phyloP scores from a whole-genome alignment of 2,329 filamentous ascomycete species.

The Phialophora macrospora region DNA sequence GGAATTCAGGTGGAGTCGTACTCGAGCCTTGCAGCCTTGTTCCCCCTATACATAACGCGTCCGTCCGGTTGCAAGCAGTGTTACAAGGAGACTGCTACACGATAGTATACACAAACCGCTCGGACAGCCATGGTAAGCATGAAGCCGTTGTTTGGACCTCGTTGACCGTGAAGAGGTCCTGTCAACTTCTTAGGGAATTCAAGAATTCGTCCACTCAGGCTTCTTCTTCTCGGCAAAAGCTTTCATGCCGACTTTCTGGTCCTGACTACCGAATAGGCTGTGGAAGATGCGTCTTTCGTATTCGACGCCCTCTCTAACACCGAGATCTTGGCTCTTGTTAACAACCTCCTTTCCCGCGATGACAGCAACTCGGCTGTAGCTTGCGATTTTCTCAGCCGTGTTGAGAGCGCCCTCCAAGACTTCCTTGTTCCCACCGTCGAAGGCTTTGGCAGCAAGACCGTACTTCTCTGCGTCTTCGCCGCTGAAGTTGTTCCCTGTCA shows the following conservation, averaged over 20 bases:
- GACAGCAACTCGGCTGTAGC: conserved; percentile 83
- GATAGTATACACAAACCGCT: background rate
- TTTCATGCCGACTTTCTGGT: conserved; percentile 97
- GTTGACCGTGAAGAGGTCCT: background rate
- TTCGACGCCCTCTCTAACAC: conserved; percentile 87
- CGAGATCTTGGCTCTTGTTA: conserved; percentile 95
- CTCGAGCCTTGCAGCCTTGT: background rate
- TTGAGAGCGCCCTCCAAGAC: conserved; percentile 79
- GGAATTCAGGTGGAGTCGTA: background rate
- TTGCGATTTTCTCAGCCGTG: conserved; percentile 87
- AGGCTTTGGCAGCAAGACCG: conserved; percentile 84
- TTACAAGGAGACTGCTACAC: background rate
- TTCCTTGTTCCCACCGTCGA: conserved; percentile 74
- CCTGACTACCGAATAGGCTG: conserved; percentile 86
- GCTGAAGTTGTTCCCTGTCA: conserved; percentile 82
- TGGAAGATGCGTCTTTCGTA: conserved; percentile 95
- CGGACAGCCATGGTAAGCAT: background rate
- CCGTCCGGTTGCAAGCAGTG: background rate
- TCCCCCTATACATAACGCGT: background rate
- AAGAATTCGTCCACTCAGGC: conserved; percentile 72
- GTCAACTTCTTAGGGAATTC: background rate
- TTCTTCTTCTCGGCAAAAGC: conserved; percentile 96
- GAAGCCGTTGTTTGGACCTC: background rate
- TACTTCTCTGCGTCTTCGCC: conserved; percentile 85
- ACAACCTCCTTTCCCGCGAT: conserved; percentile 97